Base-by-base conservation (phyloP, 768 basidiomycete genomes). In the Mycena rebaudengoi region DNA sequence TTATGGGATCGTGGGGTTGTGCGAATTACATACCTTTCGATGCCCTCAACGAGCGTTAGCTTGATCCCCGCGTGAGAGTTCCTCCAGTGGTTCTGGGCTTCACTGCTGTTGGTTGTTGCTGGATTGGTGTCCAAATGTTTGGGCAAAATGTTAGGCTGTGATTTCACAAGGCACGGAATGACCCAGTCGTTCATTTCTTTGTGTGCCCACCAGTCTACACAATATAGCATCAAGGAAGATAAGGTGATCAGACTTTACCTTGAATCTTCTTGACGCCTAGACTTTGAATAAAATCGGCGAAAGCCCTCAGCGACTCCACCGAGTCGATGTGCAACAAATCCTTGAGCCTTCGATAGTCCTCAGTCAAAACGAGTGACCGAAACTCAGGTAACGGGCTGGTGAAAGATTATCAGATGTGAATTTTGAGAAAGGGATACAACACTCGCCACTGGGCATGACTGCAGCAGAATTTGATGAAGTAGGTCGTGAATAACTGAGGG, bases 251-350 rank as follows among this genome's bases (percentile, higher is more conserved):
- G 23, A 39, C 52, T 10, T 39, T 14, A 56, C 54, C 54, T 32
- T 56, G 51, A n/a, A 53, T 59, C n/a, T 46, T 44, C 18, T 44
- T 44, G 7, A 20, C 14, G 18, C 35, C 46, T 18, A 59, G 26
- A 12, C 25, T 20, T 13, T 26, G 7, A 11, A 59, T 39, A 29
- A 59, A 59, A 14, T 25, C 1, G 7, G 8, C 29, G 20, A 32
- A 59, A 8, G 33, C 33, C 8, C 8, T 13, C 32, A 62, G 32
- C 1, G 23, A 14, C 13, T 62, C 33, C 5, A 21, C 7, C 13
- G 60, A 62, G 23, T 62, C 60, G 28, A 54, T 53, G 23, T 62
- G 39, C 14, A 53, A 10, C 16, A 62, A 52, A 7, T 62, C 51
- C 12, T 30, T 52, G 11, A 62, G n/a, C 5, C 23, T 29, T 2